Evolutionary conservation across 1,284 basidiomycete genomes (phyloP).

Genomic region (Puccinia horiana): DNA sequence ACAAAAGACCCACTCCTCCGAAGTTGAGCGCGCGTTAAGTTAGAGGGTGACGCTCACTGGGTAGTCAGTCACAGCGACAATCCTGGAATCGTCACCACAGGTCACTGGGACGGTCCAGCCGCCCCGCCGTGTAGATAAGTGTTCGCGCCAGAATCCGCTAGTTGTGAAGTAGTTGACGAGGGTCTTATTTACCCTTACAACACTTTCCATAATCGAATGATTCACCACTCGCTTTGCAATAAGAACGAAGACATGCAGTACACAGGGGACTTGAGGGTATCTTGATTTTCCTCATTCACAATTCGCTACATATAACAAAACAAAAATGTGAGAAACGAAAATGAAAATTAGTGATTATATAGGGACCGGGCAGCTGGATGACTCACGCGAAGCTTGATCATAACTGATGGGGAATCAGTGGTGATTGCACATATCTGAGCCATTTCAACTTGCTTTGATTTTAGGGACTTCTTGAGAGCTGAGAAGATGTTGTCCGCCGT

Average conservation of each 20-base stretch:
- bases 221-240: neutral
- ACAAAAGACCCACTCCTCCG: no score
- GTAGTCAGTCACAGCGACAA: no score
- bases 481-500: neutral
- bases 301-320: neutral
- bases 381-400: constrained; percentile 16
- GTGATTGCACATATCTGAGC: constrained; percentile 8
- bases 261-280: constrained; percentile 4
- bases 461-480: no score
- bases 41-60: no score
- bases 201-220: neutral
- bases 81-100: no score
- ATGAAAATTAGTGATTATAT: neutral
- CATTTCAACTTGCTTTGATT: neutral
- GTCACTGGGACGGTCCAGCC: no score
- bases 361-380: no score
- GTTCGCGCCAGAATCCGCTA: neutral
- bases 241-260: neutral
- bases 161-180: neutral
- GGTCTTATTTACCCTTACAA: neutral
- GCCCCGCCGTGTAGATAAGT: neutral
- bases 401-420: constrained; percentile 33
- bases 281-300: neutral
- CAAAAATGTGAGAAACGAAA: neutral
- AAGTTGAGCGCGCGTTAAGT: no score